Base-by-base conservation (phyloP, 805 yeast species). In the Wickerhamomyces bovis region DNA sequence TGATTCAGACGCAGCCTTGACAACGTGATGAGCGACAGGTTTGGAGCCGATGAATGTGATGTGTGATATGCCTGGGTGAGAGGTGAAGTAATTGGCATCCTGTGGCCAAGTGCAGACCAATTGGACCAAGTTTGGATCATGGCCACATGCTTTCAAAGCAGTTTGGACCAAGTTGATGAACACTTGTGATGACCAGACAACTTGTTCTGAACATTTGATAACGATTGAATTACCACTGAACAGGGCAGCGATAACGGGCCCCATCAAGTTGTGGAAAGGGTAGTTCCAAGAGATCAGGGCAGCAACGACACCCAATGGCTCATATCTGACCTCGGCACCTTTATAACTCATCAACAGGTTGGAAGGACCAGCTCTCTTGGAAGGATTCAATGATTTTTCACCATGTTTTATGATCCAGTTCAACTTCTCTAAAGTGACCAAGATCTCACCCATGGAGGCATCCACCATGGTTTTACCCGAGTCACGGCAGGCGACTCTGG, bases 261-360 rank as follows among this genome's bases (percentile, higher is more conserved):
- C 97, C 73, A 94, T 68, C 44, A 90, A 69, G 65, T 94, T 94
- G 64, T 94, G 99, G 65, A 94, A 83, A 0, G 99, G 99, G 63
- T 94, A 94, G 62, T 94, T 94, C 99, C 99, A 94, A 4, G 96
- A 87, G 1, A 94, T 88, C 50, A 94, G 72, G 0, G 98, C 95
- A 8, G 95, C 77, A 22, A 92, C 92, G 12, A 85, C 88, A 13
- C 83, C 85, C 46, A 92, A 66, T 1, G 99, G 98, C 64, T 90
- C 96, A 64, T 94, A 94, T 52, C 95, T 75, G 16, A 94, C 92
- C 66, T 92, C 94, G 4, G 97, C 98, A 46, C 84, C 84, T 64
- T 94, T 94, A 73, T 92, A 89, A 44, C 81, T 81, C 84, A 94
- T 82, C 50, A 94, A 76, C 53, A 87, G 67, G 59, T 86, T 89